Base-by-base conservation (phyloP, 2,329 filamentous ascomycete genomes). In the Aspergillus latus region DNA sequence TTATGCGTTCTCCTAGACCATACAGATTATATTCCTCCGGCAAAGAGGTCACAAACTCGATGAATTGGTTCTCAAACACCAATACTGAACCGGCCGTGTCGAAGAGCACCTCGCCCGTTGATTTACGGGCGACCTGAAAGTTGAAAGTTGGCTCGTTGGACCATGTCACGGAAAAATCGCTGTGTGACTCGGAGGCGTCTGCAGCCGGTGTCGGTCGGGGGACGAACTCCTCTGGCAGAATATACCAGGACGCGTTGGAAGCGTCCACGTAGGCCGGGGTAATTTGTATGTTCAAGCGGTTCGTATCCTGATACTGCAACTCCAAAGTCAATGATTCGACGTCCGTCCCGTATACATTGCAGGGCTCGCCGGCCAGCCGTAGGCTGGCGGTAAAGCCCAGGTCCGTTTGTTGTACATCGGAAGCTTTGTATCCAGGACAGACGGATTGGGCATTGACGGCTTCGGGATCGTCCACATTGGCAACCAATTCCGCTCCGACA, bases 331-430 rank as follows among this genome's bases (percentile, higher is more conserved):
- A 76, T 4, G 81, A 76, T 26, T 86, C 79, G 29, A 95, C 76
- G 67, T 95, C 91, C 6, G 81, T 87, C 0, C 91, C 90, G 61
- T 93, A 95, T 21, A 85, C 82, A 71, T 93, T 88, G 76, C 90
- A 86, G 30, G 82, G 68, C 21, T 75, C 62, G 2, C 83, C 84
- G 37, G 81, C 82, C 52, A 86, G 68, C 0, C 64, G 74, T 63
- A 86, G 65, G 4, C 73, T 77, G 6, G 83, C 84, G 2, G 74
- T 80, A 50, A 86, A 74, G 3, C 82, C 82, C 57, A 71, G 67
- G 3, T 70, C 62, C 10, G 73, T 78, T 26, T 77, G 69, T 43
- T 76, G 62, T 9, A 85, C 74, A 58, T 79, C 72, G 2, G 76
- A 80, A 2, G 82, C 83, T 52, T 70, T 82, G 67, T 86, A 86